These are phyloP conservation scores for Eimeria sp. DNA, from an alignment of 169 alveolate genomes.

Conservation along the genomic window DNA sequence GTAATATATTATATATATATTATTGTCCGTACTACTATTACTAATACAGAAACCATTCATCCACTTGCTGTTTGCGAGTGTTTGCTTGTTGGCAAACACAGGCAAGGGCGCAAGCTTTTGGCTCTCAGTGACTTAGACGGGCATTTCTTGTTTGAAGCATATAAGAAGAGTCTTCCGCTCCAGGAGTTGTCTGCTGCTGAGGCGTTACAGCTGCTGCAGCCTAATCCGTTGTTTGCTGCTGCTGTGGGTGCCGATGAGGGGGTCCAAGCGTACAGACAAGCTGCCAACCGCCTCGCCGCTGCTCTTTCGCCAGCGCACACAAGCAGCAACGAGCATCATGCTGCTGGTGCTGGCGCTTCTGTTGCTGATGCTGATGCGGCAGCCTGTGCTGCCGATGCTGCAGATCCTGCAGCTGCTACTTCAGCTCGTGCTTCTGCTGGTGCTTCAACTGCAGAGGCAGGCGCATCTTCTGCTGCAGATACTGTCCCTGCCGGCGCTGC, in stretches of 20 bases:
- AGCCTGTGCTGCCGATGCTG: background rate
- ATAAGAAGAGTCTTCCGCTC: background rate
- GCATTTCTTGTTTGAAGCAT: slow-evolving; percentile 52
- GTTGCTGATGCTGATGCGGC: background rate
- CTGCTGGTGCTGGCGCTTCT: background rate
- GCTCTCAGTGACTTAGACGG: slow-evolving; percentile 68
- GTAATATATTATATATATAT: too few relatives aligned
- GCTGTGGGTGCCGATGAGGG: background rate
- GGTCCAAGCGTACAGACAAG: background rate
- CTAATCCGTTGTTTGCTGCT: slow-evolving; percentile 41
- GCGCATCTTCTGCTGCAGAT: background rate
- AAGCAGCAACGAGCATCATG: background rate
- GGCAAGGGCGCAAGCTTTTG: slow-evolving; percentile 34
- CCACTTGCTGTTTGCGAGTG: background rate
- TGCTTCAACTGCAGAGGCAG: background rate
- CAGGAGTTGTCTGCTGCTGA: slow-evolving; percentile 21
- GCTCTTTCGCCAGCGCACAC: background rate
- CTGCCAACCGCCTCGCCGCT: background rate
- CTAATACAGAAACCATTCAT: too few relatives aligned
- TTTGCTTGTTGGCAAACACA: background rate
- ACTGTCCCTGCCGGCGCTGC: background rate
- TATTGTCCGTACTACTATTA: too few relatives aligned
- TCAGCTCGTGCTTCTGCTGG: background rate
- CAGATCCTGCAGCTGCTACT: slow-evolving; percentile 10
- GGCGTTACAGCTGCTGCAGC: slow-evolving; percentile 35